phyloP scores from a whole-genome alignment of 805 yeast genomes.

The Hanseniaspora lachancei region DNA sequence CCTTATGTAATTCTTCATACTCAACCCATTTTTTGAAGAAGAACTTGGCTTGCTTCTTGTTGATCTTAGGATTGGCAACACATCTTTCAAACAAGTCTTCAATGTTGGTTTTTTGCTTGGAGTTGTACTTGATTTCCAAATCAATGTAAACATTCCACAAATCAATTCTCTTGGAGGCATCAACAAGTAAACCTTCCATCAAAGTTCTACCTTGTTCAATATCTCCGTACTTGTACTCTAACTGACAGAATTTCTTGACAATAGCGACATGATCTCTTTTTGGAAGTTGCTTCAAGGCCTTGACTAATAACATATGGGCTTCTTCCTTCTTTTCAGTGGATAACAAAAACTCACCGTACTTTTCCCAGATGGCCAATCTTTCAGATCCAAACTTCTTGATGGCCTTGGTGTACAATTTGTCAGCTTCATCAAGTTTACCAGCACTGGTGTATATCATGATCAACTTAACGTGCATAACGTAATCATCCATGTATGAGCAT shows the following conservation, averaged over 20 bases:
- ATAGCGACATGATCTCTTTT: constrained; percentile 64
- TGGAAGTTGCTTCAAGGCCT: constrained; percentile 57
- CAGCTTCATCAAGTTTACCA: constrained; percentile 61
- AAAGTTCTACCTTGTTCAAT: constrained; percentile 88
- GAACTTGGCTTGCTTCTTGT: constrained; percentile 83
- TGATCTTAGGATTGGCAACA: constrained; percentile 40
- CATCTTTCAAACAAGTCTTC: constrained; percentile 78
- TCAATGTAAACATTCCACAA: constrained; percentile 92
- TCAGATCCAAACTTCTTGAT: constrained; percentile 68
- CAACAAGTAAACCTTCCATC: constrained; percentile 81
- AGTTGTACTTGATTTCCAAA: constrained; percentile 66
- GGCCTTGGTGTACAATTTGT: constrained; percentile 48
- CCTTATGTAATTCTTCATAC: constrained; percentile 58
- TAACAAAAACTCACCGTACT: constrained; percentile 64
- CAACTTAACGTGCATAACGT: constrained; percentile 65
- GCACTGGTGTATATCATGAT: constrained; percentile 62
- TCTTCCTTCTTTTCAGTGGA: constrained; percentile 41
- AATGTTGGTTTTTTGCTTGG: constrained; percentile 41
- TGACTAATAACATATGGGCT: constrained; percentile 62
- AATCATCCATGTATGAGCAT: constrained; percentile 83
- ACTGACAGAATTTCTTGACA: constrained; percentile 76
- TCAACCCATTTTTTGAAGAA: constrained; percentile 87
- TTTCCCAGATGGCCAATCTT: constrained; percentile 61
- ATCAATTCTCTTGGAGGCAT: constrained; percentile 84
- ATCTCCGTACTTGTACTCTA: constrained; percentile 79